Conservation (phyloP, 805 yeast genomes). For the Grigorovia yakushimaensis region DNA sequence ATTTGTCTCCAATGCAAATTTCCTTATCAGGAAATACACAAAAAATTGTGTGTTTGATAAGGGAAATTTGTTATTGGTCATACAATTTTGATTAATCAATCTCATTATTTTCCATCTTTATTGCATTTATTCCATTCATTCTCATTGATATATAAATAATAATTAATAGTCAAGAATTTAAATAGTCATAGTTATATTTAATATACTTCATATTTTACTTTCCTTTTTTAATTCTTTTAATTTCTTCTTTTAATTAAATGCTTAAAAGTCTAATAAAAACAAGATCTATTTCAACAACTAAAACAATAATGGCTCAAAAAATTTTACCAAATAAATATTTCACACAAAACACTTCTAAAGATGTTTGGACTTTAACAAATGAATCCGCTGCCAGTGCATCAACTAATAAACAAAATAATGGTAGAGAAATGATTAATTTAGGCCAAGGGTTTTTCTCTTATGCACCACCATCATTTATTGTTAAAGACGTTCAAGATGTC, state of each 20-base stretch:
- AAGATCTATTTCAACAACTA: background rate
- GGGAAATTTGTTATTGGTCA: background rate
- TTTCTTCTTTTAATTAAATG: no score
- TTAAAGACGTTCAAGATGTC: conserved; percentile 70
- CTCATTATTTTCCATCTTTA: no score
- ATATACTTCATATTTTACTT: no score
- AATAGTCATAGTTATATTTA: no score
- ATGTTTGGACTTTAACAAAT: conserved; percentile 91
- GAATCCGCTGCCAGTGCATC: conserved; percentile 88
- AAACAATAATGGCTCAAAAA: conserved; percentile 4
- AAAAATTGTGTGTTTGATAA: background rate
- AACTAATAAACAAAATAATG: conserved; percentile 37
- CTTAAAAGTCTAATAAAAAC: background rate
- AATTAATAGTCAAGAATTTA: no score
- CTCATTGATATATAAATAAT: no score
- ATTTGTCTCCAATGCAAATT: background rate
- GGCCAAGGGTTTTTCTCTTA: conserved; percentile 98
- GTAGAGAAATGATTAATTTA: conserved; percentile 74
- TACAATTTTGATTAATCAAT: background rate
- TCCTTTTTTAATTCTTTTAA: no score
- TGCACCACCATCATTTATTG: conserved; percentile 89
- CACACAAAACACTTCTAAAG: conserved; percentile 57
- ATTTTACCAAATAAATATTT: conserved; percentile 39
- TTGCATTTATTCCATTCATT: no score
- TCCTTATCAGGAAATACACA: background rate